Base-by-base conservation (phyloP, 495 filamentous ascomycete species). In the Lasiosphaeris hirsuta region DNA sequence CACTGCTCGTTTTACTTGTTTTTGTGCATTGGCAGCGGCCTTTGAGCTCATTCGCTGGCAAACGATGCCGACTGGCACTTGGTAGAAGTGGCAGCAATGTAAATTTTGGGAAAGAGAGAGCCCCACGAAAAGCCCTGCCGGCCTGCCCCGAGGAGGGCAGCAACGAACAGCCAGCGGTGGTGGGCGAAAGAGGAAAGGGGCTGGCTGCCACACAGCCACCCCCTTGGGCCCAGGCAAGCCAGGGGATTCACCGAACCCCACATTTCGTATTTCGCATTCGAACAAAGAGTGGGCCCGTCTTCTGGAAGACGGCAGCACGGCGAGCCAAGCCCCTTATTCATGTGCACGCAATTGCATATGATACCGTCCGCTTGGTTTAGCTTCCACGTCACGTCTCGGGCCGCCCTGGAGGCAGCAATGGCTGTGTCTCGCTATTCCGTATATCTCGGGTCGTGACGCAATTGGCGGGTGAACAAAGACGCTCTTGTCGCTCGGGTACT, bases 201-300 rank as follows among this genome's bases (percentile, higher is more conserved):
- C n/a, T n/a, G n/a, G n/a, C n/a, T n/a, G n/a, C 10, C n/a, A 39
- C 49, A 51, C 49, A 51, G 49, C 49, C 49, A 51, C 49, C 2
- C 4, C 19, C 2, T 11, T 4, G 35, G 34, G 23, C 30, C 30
- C 18, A 30, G 14, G 23, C 19, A 18, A 15, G 10, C 39, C 15
- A 4, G 0, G 13, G 10, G 11, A 13, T 30, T 13, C 10, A 10
- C 9, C 6, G 11, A 4, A 9, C 33, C 53, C 42, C 53, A 47
- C 53, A 13, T 46, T 17, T 38, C 42, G 53, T 47, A 55, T 55
- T 55, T 45, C 42, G 39, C 51, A 54, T 54, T 54, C 18, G 11
- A 19, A 8, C 18, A 41, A 35, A 54, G 10, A 19, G 38, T 8
- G 51, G 49, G 37, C 43, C 10, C 15, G 13, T 44, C 42, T 45